These are phyloP conservation scores for Colletotrichum godetiae DNA, from an alignment of 2,329 filamentous ascomycete species.

Conservation along the genomic window DNA sequence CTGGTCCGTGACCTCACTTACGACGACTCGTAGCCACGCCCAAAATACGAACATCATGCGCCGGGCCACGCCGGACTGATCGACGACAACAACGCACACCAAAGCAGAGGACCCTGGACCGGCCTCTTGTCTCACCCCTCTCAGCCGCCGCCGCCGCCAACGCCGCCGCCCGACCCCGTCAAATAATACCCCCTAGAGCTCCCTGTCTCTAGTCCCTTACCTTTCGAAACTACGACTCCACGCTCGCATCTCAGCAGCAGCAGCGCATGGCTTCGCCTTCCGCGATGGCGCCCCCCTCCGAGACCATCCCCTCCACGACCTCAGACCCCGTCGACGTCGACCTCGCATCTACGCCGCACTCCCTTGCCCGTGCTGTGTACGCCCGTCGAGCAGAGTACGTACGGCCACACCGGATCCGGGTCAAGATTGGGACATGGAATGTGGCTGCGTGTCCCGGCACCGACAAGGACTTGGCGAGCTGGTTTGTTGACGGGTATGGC, in stretches of 20 bases:
- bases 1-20: conserved; percentile 30
- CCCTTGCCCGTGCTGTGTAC: conserved; percentile 74
- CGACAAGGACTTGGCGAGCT: conserved; percentile 86
- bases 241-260: not conserved
- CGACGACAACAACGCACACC: conserved; percentile 2
- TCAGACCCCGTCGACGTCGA: conserved; percentile 61
- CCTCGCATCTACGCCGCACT: conserved; percentile 60
- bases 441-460: conserved; percentile 86
- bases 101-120: not conserved
- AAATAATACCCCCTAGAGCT: not conserved
- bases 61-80: conserved; percentile 30
- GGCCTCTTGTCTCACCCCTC: conserved; percentile 5
- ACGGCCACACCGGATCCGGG: conserved; percentile 76
- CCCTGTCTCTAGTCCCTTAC: not conserved
- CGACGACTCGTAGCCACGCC: conserved; percentile 15
- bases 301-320: conserved; percentile 41
- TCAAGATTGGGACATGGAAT: conserved; percentile 97
- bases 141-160: not conserved
- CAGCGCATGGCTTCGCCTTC: not conserved
- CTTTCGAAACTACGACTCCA: not conserved
- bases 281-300: conserved; percentile 23
- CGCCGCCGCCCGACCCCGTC: not conserved
- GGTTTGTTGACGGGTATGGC: conserved; percentile 86
- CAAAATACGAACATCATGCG: conserved; percentile 32
- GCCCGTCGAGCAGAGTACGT: conserved; percentile 84